Percentiles rank a stretch among this genome's conserved stretches.
Conservation (phyloP, 2,329 filamentous ascomycete species). For the Talaromyces sp. region DNA sequence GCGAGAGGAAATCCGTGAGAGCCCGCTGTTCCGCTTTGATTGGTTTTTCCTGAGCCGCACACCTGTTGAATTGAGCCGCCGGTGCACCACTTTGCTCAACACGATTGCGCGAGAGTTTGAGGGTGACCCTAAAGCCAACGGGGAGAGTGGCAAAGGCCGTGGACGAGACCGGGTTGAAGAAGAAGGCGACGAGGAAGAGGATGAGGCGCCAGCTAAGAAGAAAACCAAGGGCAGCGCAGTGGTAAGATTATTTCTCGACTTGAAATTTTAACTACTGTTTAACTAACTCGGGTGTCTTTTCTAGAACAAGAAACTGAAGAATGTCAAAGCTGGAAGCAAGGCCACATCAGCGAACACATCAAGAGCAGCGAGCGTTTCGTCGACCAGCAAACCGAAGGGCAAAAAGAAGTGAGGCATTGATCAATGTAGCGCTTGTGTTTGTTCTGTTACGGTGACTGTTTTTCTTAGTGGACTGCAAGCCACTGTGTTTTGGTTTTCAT, state of each 20-base stretch:
- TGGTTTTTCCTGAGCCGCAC: conserved; percentile 99
- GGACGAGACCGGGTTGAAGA: conserved; percentile 62
- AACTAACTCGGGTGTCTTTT: neutral
- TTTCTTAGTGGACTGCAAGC: neutral
- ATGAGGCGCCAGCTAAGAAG: conserved; percentile 84
- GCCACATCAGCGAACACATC: conserved; percentile 71
- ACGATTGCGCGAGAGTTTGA: conserved; percentile 95
- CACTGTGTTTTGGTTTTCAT: neutral
- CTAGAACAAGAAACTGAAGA: conserved; percentile 90
- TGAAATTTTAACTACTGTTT: neutral
- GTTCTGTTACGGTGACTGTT: neutral
- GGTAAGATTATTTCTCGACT: conserved; percentile 47
- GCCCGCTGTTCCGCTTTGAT: conserved; percentile 92
- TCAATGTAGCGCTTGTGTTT: neutral
- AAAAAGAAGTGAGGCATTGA: conserved; percentile 40
- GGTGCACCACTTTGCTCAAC: conserved; percentile 89
- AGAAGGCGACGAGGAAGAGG: conserved; percentile 76
- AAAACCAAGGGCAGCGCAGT: conserved; percentile 86
- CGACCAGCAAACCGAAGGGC: conserved; percentile 48
- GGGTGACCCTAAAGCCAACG: conserved; percentile 47
- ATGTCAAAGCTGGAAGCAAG: conserved; percentile 72
- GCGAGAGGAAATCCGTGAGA: conserved; percentile 93
- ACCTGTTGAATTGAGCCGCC: conserved; percentile 81
- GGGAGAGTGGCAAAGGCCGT: conserved; percentile 62
- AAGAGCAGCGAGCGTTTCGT: conserved; percentile 80